Conservation (phyloP, 2,329 filamentous ascomycete genomes). For the Incumbomyces lentus region DNA sequence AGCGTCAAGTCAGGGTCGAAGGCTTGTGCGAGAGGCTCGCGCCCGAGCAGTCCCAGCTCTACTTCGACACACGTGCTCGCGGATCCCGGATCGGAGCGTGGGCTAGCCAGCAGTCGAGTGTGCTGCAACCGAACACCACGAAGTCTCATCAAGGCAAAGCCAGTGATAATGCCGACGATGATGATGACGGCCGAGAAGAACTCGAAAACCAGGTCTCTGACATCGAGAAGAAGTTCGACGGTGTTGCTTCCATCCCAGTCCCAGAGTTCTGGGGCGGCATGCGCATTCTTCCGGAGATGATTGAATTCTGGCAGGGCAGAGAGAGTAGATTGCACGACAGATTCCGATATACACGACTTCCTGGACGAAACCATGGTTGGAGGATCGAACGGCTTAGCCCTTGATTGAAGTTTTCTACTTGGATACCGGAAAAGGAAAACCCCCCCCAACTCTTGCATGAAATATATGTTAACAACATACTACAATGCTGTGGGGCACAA, state of each 20-base stretch:
- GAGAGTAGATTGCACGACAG: conserved; percentile 86
- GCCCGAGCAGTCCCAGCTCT: conserved; percentile 59
- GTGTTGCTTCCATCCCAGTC: conserved; percentile 69
- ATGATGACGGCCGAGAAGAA: conserved; percentile 56
- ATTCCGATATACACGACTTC: conserved; percentile 63
- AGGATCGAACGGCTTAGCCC: conserved; percentile 20
- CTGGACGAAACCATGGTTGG: conserved; percentile 12
- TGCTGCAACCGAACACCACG: conserved; percentile 49
- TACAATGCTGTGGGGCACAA: too few species aligned
- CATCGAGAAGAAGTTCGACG: conserved; percentile 64
- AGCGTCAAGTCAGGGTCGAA: conserved; percentile 86
- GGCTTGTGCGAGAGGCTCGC: conserved; percentile 59
- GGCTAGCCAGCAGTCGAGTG: conserved; percentile 80
- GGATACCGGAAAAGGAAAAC: too few species aligned
- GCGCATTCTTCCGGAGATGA: conserved; percentile 68
- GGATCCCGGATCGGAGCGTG: conserved; percentile 82
- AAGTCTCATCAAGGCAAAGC: conserved; percentile 22
- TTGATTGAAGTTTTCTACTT: conserved; percentile 10
- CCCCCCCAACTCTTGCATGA: too few species aligned
- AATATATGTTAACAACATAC: too few species aligned
- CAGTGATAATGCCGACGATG: conserved; percentile 32
- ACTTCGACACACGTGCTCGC: conserved; percentile 57
- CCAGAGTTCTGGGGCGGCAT: conserved; percentile 93
- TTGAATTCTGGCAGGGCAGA: conserved; percentile 96
- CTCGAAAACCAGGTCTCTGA: conserved; percentile 70